Evolutionary conservation across 2,329 filamentous ascomycete genomes (phyloP).

Genomic region (Neoascochyta sp.): DNA sequence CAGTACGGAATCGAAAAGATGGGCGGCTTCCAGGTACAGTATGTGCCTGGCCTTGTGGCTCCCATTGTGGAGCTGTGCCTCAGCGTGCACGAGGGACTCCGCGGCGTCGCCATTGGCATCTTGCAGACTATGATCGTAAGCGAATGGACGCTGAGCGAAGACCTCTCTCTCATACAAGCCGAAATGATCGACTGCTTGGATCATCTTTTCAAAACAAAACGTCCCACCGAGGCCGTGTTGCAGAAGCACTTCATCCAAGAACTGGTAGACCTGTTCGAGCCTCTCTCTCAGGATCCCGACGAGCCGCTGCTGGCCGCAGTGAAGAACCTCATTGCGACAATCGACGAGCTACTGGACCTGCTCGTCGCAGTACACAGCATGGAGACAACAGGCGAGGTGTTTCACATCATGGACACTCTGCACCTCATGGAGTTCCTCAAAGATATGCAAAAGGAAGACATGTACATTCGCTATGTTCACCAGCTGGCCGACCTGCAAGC

Average conservation of each 20-base stretch:
- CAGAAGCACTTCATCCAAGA: slow-evolving; percentile 92
- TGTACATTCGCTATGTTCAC: slow-evolving; percentile 93
- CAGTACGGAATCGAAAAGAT: slow-evolving; percentile 78
- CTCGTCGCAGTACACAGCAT: slow-evolving; percentile 84
- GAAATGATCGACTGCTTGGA: slow-evolving; percentile 96
- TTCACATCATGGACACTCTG: slow-evolving; percentile 81
- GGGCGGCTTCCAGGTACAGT: slow-evolving; percentile 97
- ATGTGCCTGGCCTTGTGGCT: slow-evolving; percentile 85
- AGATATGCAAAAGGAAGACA: slow-evolving; percentile 95
- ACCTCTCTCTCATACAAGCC: slow-evolving; percentile 84
- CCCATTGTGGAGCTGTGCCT: slow-evolving; percentile 92
- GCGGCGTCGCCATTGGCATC: slow-evolving; percentile 86
- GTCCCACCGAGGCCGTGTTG: slow-evolving; percentile 79
- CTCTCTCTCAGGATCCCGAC: slow-evolving; percentile 61
- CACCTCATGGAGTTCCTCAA: slow-evolving; percentile 93
- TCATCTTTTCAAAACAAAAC: slow-evolving; percentile 81
- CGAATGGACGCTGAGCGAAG: slow-evolving; percentile 94
- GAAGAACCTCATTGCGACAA: slow-evolving; percentile 73
- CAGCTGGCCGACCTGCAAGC: slow-evolving; percentile 78
- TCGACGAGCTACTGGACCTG: slow-evolving; percentile 87
- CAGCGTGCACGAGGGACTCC: slow-evolving; percentile 87
- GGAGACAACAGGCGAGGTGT: slow-evolving; percentile 68
- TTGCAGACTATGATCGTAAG: slow-evolving; percentile 97
- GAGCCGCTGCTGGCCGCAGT: slow-evolving; percentile 74
- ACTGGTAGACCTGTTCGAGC: slow-evolving; percentile 74